Conservation (phyloP, 2,329 filamentous ascomycete species). For the Trichophyton schoenleinii region DNA sequence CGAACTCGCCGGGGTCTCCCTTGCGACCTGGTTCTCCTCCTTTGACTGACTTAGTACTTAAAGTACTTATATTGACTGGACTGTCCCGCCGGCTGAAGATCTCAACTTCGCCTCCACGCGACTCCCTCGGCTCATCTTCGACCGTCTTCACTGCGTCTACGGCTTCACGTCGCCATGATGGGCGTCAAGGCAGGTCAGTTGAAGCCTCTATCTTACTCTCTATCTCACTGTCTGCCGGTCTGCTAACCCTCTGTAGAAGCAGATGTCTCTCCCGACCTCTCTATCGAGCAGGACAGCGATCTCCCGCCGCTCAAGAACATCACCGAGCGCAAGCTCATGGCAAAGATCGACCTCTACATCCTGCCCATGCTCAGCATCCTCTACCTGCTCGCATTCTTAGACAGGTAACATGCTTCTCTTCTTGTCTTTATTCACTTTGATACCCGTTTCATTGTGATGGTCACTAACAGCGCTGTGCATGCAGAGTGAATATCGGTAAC, state of each 20-base stretch:
- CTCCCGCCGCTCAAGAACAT: conserved; percentile 21
- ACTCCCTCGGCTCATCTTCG: too few species aligned
- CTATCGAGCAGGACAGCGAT: conserved; percentile 4
- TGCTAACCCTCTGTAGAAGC: not conserved
- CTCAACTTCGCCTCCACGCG: not conserved
- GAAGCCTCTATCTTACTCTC: too few species aligned
- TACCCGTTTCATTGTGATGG: not conserved
- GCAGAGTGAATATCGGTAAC: conserved; percentile 66
- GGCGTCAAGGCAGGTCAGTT: not conserved
- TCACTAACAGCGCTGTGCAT: not conserved
- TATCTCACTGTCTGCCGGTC: not conserved
- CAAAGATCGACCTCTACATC: conserved; percentile 58
- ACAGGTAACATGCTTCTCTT: conserved; percentile 25
- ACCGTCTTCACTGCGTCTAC: not conserved
- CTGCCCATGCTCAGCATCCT: conserved; percentile 61
- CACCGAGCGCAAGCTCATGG: conserved; percentile 50
- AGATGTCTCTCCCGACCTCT: conserved; percentile 7
- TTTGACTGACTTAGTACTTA: not conserved
- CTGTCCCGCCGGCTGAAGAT: not conserved
- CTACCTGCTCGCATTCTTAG: conserved; percentile 58
- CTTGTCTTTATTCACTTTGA: not conserved
- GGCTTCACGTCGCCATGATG: not conserved
- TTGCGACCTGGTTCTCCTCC: not conserved
- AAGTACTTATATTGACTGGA: not conserved
- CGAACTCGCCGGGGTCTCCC: not conserved